These are phyloP conservation scores for Penicillium hesseltinei DNA, from an alignment of 2,329 filamentous ascomycete genomes.

Conservation along the genomic window DNA sequence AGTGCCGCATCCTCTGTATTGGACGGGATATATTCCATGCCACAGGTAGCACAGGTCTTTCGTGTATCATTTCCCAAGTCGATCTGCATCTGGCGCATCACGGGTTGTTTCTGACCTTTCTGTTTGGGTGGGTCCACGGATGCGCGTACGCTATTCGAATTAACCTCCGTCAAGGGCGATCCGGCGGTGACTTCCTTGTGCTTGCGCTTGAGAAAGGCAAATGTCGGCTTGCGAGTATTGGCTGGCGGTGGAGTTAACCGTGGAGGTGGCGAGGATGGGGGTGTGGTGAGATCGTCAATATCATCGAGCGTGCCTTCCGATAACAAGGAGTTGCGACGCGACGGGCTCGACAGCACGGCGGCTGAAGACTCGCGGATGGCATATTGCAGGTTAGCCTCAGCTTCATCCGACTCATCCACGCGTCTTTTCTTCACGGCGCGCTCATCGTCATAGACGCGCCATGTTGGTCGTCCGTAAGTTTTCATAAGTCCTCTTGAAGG, in stretches of 20 bases:
- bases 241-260: slow-evolving; percentile 43
- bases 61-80: slow-evolving; percentile 57
- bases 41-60: slow-evolving; percentile 59
- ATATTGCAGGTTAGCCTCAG: slow-evolving; percentile 47
- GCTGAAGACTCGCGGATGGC: slow-evolving; percentile 50
- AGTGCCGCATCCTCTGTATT: slow-evolving; percentile 60
- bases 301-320: slow-evolving; percentile 45
- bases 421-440: slow-evolving; percentile 47
- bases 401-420: slow-evolving; percentile 43
- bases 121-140: slow-evolving; percentile 41
- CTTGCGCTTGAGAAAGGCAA: slow-evolving; percentile 51
- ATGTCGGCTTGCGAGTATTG: slow-evolving; percentile 50
- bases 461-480: slow-evolving; percentile 49
- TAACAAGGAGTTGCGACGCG: slow-evolving; percentile 47
- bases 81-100: slow-evolving; percentile 60
- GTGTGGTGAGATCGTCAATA: slow-evolving; percentile 45
- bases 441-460: slow-evolving; percentile 49
- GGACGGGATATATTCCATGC: slow-evolving; percentile 66
- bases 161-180: slow-evolving; percentile 47
- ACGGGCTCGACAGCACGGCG: slow-evolving; percentile 46
- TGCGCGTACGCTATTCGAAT: slow-evolving; percentile 44
- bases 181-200: slow-evolving; percentile 33
- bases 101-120: slow-evolving; percentile 29
- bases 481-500: slow-evolving; percentile 49
- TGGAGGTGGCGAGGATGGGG: slow-evolving; percentile 53